Evolutionary conservation across 1,284 basidiomycete species (phyloP), one percentile per base, ranked within the genome.

Genomic region (Microbotryum silenes-acaulis): DNA sequence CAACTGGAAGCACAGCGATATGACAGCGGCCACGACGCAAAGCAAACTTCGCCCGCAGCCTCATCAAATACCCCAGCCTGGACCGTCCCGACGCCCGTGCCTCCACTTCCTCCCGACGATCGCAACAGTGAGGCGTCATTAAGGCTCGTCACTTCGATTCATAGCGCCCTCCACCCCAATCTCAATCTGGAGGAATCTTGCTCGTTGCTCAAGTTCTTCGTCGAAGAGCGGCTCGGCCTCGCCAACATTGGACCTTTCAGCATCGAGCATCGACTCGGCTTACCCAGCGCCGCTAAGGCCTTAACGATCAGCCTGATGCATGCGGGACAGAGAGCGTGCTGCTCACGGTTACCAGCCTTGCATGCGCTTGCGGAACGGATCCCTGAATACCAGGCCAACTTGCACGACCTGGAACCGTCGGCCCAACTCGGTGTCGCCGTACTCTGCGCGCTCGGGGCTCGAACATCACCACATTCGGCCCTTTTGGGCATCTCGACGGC

Each of bases 401-500:
- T 21, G 21, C 37, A 20, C 18, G 18, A 23, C 23, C 37, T 33
- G 48, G 23, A 37, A 20, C 23, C 10, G 9, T 18, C 45, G 7
- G 18, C 16, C 14, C 46, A 65, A 56, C 61, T 56, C 56, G 56
- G 58, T 12, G 63, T 67, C 27, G 63, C 61, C 27, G 59, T 67
- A 1, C 61, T 68, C 14, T 59, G 57, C 50, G 61, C 66, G 3
- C 62, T 68, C 33, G 66, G 66, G 8, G 66, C 66, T 1, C 48
- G 66, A 25, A 59, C 64, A 0, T 61, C 57, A 21, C 64, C 66
- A 1, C 66, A 68, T 51, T 68, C 66, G 37, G 65, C 56, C 6
- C 8, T 59, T 37, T 27, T 47, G 7, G 42, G 29, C 46, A 27
- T 42, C 21, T 5, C 33, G 12, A 21, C 12, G 10, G 21, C 29